Base-by-base conservation (phyloP, 768 basidiomycete species). In the Tubosaeta sp. region DNA sequence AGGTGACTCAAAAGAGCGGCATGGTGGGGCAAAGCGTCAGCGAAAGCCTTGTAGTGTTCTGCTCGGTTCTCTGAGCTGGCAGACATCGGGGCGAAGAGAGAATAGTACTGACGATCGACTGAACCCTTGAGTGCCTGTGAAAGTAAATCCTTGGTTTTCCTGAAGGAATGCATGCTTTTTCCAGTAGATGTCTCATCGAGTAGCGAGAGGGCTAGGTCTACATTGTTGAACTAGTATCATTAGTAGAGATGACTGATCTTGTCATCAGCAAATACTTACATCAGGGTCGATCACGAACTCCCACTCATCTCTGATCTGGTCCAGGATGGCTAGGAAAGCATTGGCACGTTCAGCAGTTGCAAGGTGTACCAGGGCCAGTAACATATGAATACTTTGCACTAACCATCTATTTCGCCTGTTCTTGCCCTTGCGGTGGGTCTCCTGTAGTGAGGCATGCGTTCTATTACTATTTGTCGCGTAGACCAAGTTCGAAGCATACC, bases 21-120 rank as follows among this genome's bases (percentile, higher is more conserved):
- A 66, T 98, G 97, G 58, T 92, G 91, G 0, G 95, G 92, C 22
- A 98, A 74, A 0, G 94, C 86, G n/a, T 92, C 85, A 39, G 92
- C 93, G 67, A 97, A 98, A 3, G 94, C 85, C 70, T 95, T 86
- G 66, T 95, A 97, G 63, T 97, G 87, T 61, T 86, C 89, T 90
- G 69, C n/a, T 41, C 57, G 55, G 51, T 53, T 53, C 6, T 27
- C 37, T 12, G 46, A 55, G 51, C 46, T 31, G 31, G 14, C 47
- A 45, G 38, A 49, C 39, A 53, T 19, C n/a, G 46, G 25, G 16
- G 12, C 9, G 35, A 12, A 55, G 48, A 39, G 50, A 45, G 31
- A 22, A 38, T 9, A 27, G 16, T 26, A 81, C 87, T 64, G 68
- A 86, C 91, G 86, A 61, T 94, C 90, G 22, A 95, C 89, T 3